Percentiles rank a stretch among this genome's conserved stretches.
phyloP scores from a whole-genome alignment of 192 early-diverging fungal species.

The Dissophora globulifera region DNA sequence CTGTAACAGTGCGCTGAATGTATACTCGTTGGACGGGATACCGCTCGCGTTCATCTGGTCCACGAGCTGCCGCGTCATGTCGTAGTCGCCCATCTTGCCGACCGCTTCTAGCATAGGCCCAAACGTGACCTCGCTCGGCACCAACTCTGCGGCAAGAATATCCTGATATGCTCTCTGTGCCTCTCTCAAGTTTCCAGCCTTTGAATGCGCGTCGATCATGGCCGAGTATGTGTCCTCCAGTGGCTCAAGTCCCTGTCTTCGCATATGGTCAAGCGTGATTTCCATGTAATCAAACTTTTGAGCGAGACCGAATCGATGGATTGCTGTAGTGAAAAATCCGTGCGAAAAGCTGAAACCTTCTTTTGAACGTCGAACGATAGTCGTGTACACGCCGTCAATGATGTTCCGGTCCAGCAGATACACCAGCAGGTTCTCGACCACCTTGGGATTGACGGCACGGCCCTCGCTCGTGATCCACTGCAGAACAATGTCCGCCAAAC shows the following conservation, averaged over 20 bases:
- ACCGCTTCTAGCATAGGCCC: constrained; percentile 51
- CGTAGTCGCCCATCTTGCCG: constrained; percentile 46
- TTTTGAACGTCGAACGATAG: constrained; percentile 7
- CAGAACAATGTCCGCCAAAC: constrained; percentile 5
- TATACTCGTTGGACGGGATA: constrained; percentile 33
- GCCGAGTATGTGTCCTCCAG: constrained; percentile 33
- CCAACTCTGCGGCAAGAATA: constrained; percentile 20
- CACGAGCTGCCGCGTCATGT: constrained; percentile 49
- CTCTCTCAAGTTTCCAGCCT: constrained; percentile 43
- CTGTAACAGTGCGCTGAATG: constrained; percentile 42
- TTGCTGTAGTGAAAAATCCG: constrained; percentile 26
- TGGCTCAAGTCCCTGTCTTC: constrained; percentile 42
- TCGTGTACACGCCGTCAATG: constrained; percentile 18
- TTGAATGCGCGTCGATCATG: constrained; percentile 43
- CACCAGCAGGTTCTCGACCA: constrained; percentile 26
- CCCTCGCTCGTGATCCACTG: constrained; percentile 26
- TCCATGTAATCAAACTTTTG: constrained; percentile 47
- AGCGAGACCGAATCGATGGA: constrained; percentile 36
- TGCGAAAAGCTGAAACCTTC: constrained; percentile 27
- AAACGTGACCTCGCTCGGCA: constrained; percentile 16
- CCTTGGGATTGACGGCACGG: background rate
- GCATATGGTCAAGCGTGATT: constrained; percentile 26
- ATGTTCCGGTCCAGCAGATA: constrained; percentile 34
- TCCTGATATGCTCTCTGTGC: constrained; percentile 44
- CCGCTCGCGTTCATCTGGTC: constrained; percentile 43